These are phyloP conservation scores for Ceratobasidium sp. DNA, from an alignment of 1,284 basidiomycete species.

Conservation along the genomic window DNA sequence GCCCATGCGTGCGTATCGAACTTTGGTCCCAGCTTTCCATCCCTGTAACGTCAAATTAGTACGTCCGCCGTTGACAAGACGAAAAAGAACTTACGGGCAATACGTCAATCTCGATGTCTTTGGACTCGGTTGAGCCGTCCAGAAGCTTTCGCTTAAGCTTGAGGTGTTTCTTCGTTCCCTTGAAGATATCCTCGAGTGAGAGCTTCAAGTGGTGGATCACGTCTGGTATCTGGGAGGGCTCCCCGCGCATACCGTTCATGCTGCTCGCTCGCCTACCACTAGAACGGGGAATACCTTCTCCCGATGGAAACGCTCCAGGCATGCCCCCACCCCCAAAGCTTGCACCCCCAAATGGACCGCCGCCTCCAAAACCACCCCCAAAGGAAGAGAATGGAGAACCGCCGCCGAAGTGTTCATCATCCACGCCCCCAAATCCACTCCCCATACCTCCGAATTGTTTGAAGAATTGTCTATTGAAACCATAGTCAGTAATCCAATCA, in stretches of 20 bases:
- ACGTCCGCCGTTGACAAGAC: slow-evolving; percentile 3
- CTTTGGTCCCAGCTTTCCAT: slow-evolving; percentile 88
- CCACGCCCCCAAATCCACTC: slow-evolving; percentile 48
- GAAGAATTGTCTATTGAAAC: slow-evolving; percentile 67
- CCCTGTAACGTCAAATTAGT: slow-evolving; percentile 51
- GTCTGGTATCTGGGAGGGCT: slow-evolving; percentile 58
- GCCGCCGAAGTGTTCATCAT: slow-evolving; percentile 61
- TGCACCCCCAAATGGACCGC: neutral
- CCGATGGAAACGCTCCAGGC: slow-evolving; percentile 55
- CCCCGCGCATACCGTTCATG: slow-evolving; percentile 23
- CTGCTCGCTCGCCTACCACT: slow-evolving; percentile 25
- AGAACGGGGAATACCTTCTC: slow-evolving; percentile 46
- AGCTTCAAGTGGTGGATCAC: slow-evolving; percentile 85
- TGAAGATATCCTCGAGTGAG: slow-evolving; percentile 89
- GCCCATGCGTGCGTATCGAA: slow-evolving; percentile 84
- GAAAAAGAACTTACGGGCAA: slow-evolving; percentile 35
- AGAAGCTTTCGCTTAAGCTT: slow-evolving; percentile 80
- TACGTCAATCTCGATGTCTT: slow-evolving; percentile 83
- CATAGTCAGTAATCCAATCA: slow-evolving; percentile 46
- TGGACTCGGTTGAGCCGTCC: slow-evolving; percentile 81
- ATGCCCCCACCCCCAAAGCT: slow-evolving; percentile 54
- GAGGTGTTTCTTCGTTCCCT: slow-evolving; percentile 85
- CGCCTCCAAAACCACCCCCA: slow-evolving; percentile 49
- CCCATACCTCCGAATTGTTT: slow-evolving; percentile 53
- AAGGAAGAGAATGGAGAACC: slow-evolving; percentile 49